Evolutionary conservation across 2,329 filamentous ascomycete species (phyloP), one percentile per base, ranked within the genome.

Genomic region (Kalmusia sp.): DNA sequence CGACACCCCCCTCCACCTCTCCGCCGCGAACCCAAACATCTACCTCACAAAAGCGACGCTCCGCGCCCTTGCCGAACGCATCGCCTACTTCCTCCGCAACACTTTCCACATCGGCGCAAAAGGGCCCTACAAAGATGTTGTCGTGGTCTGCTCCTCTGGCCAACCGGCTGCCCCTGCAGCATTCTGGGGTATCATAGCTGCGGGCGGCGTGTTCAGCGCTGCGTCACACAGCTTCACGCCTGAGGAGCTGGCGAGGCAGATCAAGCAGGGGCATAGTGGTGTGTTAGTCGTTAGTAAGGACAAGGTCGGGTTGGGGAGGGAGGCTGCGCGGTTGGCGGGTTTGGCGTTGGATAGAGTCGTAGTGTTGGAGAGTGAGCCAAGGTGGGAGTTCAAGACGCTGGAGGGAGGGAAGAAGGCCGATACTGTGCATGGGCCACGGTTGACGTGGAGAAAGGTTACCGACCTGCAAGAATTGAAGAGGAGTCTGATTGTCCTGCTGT

Each of bases 161-260:
- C 81, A 85, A 56, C 77, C 78, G 35, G 73, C 83, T 6, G 73
- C 84, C 0, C 76, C 82, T 0, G 74, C 77, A 22, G 52, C 82
- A 2, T 84, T 87, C 69, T 85, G 76, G 58, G 80, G 78, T n/a
- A 78, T 84, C 41, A 73, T 87, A 45, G 83, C 80, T 9, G 83
- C 84, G 3, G 83, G 81, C 2, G 84, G 82, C n/a, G 77, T 86
- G 25, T 86, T 82, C 59, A 82, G 80, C 4, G 79, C 81, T 6
- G 82, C 81, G 0, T 80, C 77, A 41, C 74, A 80, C 1, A 74
- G 77, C 1, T 78, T 75, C 3, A 83, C 82, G 0, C 70, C 77
- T 1, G 62, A 71, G 3, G 84, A 86, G 17, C 67, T 86, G 8
- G 76, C 77, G 1, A 70, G 79, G 12, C 77, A 78, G 53, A 68